These are phyloP conservation scores for Tetrastigma voinierianum DNA, from an alignment of 164 flowering plant species.

Conservation along the genomic window DNA sequence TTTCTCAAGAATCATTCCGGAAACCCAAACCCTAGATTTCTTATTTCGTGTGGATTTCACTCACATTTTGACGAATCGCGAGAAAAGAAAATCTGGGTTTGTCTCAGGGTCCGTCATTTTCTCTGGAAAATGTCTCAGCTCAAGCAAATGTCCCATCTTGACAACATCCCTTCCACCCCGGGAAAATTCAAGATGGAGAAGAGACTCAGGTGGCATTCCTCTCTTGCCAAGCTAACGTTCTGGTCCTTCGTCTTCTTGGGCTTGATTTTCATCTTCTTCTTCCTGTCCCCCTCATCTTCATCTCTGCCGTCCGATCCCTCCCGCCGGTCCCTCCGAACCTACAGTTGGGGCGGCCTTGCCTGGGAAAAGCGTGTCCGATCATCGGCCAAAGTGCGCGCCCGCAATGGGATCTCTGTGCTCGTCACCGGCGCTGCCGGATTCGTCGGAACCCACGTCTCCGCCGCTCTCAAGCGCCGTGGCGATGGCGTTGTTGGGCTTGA, in stretches of 20 bases:
- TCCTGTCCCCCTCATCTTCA: slow-evolving; percentile 49
- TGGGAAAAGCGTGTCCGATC: slow-evolving; percentile 76
- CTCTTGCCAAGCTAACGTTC: slow-evolving; percentile 61
- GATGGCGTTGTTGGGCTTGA: slow-evolving; percentile 91
- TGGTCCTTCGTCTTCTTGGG: slow-evolving; percentile 58
- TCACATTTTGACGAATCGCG: background rate
- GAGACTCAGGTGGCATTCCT: slow-evolving; percentile 54
- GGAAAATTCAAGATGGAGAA: slow-evolving; percentile 96
- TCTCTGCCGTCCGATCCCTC: slow-evolving; percentile 37
- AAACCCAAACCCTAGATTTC: slow-evolving; percentile 4
- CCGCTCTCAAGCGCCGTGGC: slow-evolving; percentile 78
- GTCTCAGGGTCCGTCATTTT: background rate
- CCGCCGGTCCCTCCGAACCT: slow-evolving; percentile 46
- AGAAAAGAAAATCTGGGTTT: slow-evolving; percentile 9
- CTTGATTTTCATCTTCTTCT: slow-evolving; percentile 59
- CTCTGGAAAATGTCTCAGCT: slow-evolving; percentile 39
- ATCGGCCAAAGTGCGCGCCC: slow-evolving; percentile 60
- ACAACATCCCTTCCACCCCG: slow-evolving; percentile 78
- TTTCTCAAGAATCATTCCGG: slow-evolving; percentile 1
- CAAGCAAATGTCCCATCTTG: slow-evolving; percentile 56
- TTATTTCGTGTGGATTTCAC: background rate
- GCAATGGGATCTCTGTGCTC: slow-evolving; percentile 62
- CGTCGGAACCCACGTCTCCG: slow-evolving; percentile 81
- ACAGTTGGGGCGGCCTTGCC: slow-evolving; percentile 55
- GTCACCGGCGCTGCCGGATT: slow-evolving; percentile 97